Percentiles rank a stretch among this genome's conserved stretches.
phyloP scores from a whole-genome alignment of 2,329 filamentous ascomycete genomes.

The Colletotrichum sp. region DNA sequence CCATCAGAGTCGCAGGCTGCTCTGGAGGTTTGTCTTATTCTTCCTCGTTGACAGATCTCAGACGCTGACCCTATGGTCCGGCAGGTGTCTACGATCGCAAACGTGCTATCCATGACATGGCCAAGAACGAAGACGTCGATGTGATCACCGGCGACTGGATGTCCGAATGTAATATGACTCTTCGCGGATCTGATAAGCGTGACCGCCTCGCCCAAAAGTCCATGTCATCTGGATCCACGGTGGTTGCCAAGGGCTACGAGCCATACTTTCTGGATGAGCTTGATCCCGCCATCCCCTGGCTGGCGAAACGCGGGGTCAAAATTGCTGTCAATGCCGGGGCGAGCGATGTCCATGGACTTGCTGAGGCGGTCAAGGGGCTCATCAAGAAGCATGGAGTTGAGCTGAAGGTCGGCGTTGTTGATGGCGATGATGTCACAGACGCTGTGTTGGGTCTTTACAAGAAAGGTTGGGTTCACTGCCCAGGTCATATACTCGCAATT shows the following conservation, averaged over 20 bases:
- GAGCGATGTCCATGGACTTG: slow-evolving; percentile 30
- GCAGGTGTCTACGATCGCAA: slow-evolving; percentile 43
- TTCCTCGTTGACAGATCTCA: no score
- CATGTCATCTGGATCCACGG: slow-evolving; percentile 29
- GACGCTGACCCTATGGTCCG: not conserved
- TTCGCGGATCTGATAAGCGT: slow-evolving; percentile 31
- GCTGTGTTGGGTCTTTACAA: slow-evolving; percentile 27
- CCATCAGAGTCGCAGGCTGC: not conserved
- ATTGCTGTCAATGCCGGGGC: slow-evolving; percentile 41
- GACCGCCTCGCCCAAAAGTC: slow-evolving; percentile 25
- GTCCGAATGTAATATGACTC: slow-evolving; percentile 33
- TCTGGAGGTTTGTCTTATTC: not conserved
- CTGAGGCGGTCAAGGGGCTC: slow-evolving; percentile 23
- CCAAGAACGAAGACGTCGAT: slow-evolving; percentile 30
- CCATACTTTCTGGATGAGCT: slow-evolving; percentile 37
- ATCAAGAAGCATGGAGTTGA: slow-evolving; percentile 31
- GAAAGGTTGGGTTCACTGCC: not conserved
- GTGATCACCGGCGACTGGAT: slow-evolving; percentile 37
- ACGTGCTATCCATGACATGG: slow-evolving; percentile 28
- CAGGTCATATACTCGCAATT: not conserved
- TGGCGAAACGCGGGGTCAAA: slow-evolving; percentile 34
- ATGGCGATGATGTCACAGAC: slow-evolving; percentile 37
- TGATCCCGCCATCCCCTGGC: slow-evolving; percentile 32
- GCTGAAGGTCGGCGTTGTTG: slow-evolving; percentile 37
- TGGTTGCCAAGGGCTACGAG: slow-evolving; percentile 43